Conservation (phyloP, 164 flowering plant species). For the Vitis rupestris region DNA sequence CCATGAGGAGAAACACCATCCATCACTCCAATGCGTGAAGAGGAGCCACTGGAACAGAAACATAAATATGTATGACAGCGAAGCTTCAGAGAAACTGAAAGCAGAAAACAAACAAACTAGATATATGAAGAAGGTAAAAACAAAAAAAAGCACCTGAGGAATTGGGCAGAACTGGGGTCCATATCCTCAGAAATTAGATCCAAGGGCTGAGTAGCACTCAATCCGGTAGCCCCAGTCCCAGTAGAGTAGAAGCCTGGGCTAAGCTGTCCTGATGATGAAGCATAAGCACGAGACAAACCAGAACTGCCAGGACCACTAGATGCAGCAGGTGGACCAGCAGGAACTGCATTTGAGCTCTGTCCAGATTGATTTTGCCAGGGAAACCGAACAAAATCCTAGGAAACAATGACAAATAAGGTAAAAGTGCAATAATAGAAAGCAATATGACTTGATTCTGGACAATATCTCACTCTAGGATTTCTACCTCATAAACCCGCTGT, state of each 20-base stretch:
- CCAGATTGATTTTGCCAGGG: conserved; percentile 92
- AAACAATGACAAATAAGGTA: conserved; percentile 3
- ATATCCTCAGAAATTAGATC: conserved; percentile 65
- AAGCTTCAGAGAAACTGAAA: not conserved
- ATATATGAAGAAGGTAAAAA: no score
- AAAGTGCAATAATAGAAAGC: not conserved
- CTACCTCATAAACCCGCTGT: conserved; percentile 97
- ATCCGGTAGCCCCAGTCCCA: conserved; percentile 46
- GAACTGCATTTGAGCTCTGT: conserved; percentile 53
- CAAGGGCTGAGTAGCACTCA: conserved; percentile 45
- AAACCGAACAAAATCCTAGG: conserved; percentile 86
- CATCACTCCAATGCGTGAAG: conserved; percentile 39
- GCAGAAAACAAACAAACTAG: not conserved
- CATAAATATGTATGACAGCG: not conserved
- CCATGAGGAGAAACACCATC: conserved; percentile 46
- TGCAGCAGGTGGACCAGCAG: conserved; percentile 45
- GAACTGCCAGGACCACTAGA: conserved; percentile 32
- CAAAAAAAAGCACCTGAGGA: conserved; percentile 46
- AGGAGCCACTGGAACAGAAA: conserved; percentile 44
- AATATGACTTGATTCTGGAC: not conserved
- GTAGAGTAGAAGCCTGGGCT: conserved; percentile 45
- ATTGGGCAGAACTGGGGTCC: conserved; percentile 50
- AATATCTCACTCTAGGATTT: not conserved
- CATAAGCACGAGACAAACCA: conserved; percentile 47
- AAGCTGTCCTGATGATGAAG: conserved; percentile 53